Evolutionary conservation across 768 basidiomycete species (phyloP), one percentile per base, ranked within the genome.

Genomic region (Tricholoma saponaceum): DNA sequence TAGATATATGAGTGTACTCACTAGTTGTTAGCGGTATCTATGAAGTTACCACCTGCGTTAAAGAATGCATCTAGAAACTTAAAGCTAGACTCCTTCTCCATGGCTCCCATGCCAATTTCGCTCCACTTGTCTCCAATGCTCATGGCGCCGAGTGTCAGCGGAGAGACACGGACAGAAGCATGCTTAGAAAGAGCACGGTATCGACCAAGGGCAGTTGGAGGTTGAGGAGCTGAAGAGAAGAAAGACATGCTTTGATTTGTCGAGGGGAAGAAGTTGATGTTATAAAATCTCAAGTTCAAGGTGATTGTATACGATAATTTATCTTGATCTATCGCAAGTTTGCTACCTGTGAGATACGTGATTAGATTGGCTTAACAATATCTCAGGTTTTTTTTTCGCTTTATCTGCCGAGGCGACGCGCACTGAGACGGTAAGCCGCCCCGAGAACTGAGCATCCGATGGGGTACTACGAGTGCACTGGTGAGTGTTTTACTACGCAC

Each of bases 1-100:
- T 39, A 7, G n/a, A 6, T 22, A 22, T 2, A 43, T n/a, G 8
- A 43, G 6, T 53, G 13, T 37, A 14, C 56, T 20, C 30, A 59
- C 62, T 58, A 62, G 37, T 57, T 62, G 50, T 60, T 62, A 4
- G 61, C 55, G 4, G 61, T 62, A 26, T 62, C 61, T 20, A 62
- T 62, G 30, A 62, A 62, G 23, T 62, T 62, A 2, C 62, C 62
- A 4, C 62, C 62, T 12, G 52, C 58, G 22, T 62, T 51, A 16
- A 32, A 60, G 50, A 55, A 62, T 4, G 57, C 59, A 18, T 62
- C 59, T 2, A 62, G 57, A 1, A 62, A 56, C n/a, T 58, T 58
- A 4, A 53, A 32, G 23, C 52, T 53, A 7, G 35, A 25, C 5
- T 53, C 52, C 10, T 26, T 39, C 0, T 26, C 35, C 44, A 46